Evolutionary conservation across 2,329 filamentous ascomycete species (phyloP).

Genomic region (Emydomyces testavorans): DNA sequence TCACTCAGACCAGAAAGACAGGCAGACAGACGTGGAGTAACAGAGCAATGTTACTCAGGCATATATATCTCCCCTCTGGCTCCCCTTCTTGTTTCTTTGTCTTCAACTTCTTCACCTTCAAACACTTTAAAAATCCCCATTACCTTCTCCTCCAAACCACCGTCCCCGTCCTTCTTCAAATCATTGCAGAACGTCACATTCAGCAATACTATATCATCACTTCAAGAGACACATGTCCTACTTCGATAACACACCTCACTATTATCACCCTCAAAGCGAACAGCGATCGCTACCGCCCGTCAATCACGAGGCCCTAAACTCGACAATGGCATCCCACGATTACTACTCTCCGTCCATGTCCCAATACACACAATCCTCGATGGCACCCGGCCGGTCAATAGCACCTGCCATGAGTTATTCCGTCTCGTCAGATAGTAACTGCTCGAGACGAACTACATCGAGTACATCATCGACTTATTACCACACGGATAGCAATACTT

Average conservation of each 20-base stretch:
- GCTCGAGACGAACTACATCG: slow-evolving; percentile 15
- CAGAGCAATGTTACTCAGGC: slow-evolving; percentile 9
- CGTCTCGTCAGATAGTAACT: slow-evolving; percentile 17
- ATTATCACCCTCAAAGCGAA: not conserved
- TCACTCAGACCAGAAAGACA: no score
- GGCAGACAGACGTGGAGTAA: slow-evolving; percentile 12
- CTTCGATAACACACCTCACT: not conserved
- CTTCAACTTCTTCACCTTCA: not conserved
- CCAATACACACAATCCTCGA: not conserved
- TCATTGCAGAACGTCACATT: not conserved
- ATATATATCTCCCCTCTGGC: slow-evolving; percentile 8
- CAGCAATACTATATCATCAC: not conserved
- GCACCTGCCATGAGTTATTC: slow-evolving; percentile 18
- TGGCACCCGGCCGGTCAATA: slow-evolving; percentile 6
- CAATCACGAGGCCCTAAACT: not conserved
- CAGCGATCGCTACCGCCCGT: not conserved
- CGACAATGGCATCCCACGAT: slow-evolving; percentile 5
- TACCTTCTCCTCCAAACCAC: not conserved
- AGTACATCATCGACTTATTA: slow-evolving; percentile 13
- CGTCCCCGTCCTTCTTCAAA: not conserved
- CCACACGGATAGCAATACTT: slow-evolving; percentile 4
- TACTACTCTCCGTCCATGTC: slow-evolving; percentile 10
- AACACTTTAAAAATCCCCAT: slow-evolving; percentile 4
- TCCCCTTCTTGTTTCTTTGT: slow-evolving; percentile 7
- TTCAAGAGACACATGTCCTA: slow-evolving; percentile 7